These are phyloP conservation scores for Tricholoma matsutake DNA, from an alignment of 768 basidiomycete species.

Conservation along the genomic window DNA sequence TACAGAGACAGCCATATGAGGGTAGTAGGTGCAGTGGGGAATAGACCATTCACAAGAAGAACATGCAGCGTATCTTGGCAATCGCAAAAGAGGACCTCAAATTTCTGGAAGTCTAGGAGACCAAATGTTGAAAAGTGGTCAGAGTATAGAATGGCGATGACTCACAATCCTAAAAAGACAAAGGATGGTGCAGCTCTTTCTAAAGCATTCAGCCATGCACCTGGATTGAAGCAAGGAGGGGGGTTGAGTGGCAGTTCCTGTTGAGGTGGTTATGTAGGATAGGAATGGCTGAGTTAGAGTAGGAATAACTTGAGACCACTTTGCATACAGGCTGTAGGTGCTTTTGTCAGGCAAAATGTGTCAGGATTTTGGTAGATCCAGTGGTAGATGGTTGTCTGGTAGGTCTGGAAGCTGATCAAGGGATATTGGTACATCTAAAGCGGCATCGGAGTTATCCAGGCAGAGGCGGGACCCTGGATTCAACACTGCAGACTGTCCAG, in stretches of 20 bases:
- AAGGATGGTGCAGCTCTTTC: slow-evolving; percentile 1
- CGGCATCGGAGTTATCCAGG: not conserved
- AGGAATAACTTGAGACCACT: slow-evolving; percentile 5
- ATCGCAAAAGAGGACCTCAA: slow-evolving; percentile 15
- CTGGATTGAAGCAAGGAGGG: not conserved
- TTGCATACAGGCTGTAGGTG: not conserved
- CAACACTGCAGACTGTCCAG: too few species aligned
- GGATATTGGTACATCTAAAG: not conserved
- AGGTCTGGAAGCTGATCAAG: not conserved
- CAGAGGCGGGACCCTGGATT: too few species aligned
- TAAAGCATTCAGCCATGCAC: not conserved
- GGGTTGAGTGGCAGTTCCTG: not conserved
- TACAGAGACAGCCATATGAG: too few species aligned
- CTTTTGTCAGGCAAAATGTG: not conserved
- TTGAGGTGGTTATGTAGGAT: not conserved
- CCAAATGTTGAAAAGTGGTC: too few species aligned
- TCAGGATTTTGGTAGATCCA: not conserved
- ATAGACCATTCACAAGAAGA: slow-evolving; percentile 30
- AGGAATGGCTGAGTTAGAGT: not conserved
- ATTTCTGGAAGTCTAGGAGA: slow-evolving; percentile 14
- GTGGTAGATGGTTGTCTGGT: not conserved
- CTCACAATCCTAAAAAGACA: slow-evolving; percentile 15
- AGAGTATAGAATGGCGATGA: not conserved
- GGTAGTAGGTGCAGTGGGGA: slow-evolving; percentile 28
- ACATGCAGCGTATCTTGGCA: slow-evolving; percentile 21